These are phyloP conservation scores for Aspergillus flavus DNA, from an alignment of 2,329 filamentous ascomycete genomes.

Conservation along the genomic window DNA sequence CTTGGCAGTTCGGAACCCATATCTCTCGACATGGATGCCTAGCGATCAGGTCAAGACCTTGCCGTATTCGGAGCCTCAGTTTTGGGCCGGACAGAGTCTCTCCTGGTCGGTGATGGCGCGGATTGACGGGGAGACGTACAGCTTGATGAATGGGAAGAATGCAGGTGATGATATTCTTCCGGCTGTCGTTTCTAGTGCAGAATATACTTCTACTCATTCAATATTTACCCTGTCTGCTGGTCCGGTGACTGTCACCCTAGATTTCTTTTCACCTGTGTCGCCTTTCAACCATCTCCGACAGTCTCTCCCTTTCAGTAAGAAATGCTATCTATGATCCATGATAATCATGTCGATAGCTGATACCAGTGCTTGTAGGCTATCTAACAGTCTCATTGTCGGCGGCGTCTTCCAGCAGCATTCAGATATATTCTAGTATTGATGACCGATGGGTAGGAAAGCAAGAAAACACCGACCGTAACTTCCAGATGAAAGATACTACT, in stretches of 20 bases:
- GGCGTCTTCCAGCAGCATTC: constrained; percentile 32
- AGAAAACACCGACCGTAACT: constrained; percentile 25
- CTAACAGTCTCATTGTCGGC: constrained; percentile 41
- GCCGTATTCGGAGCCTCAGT: constrained; percentile 44
- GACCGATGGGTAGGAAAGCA: constrained; percentile 46
- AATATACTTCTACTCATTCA: constrained; percentile 48
- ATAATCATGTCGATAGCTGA: constrained; percentile 8
- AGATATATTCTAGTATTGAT: constrained; percentile 49
- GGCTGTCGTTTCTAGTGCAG: constrained; percentile 37
- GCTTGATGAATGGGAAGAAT: constrained; percentile 43
- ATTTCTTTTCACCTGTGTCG: constrained; percentile 51
- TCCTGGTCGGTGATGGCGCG: constrained; percentile 48
- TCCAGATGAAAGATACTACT: constrained; percentile 27
- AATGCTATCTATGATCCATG: background rate
- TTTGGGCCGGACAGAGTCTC: constrained; percentile 47
- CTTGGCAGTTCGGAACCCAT: constrained; percentile 47
- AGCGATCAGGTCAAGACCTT: constrained; percentile 40
- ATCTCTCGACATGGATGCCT: constrained; percentile 49
- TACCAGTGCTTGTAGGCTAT: constrained; percentile 32
- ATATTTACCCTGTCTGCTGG: constrained; percentile 44
- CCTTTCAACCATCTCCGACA: constrained; percentile 47
- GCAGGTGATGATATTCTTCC: constrained; percentile 29
- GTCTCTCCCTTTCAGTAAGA: constrained; percentile 46
- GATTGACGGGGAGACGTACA: constrained; percentile 45
- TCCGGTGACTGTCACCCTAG: constrained; percentile 37